Conservation (phyloP, 2,329 filamentous ascomycete genomes). For the Fusarium armeniacum region DNA sequence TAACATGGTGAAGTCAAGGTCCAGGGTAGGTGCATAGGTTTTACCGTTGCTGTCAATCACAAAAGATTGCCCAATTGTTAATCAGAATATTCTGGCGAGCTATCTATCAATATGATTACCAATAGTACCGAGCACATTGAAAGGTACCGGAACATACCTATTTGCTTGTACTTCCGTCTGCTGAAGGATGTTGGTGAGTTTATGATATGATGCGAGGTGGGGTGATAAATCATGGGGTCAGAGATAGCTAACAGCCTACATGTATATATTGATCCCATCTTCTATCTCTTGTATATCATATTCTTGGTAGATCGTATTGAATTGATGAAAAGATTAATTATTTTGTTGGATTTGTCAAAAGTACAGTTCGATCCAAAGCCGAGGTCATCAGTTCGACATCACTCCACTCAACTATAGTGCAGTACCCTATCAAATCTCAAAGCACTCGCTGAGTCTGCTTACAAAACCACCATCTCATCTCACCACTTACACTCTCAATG, state of each 20-base stretch:
- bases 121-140: fast-evolving
- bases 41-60: neutral
- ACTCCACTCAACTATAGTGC: conserved; percentile 20
- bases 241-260: neutral
- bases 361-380: neutral
- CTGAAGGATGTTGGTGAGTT: neutral
- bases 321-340: neutral
- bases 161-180: neutral
- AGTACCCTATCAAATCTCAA: conserved; percentile 16
- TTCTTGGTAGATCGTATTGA: no score
- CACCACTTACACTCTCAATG: conserved; percentile 26
- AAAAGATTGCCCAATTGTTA: neutral
- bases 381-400: neutral
- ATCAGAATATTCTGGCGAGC: neutral
- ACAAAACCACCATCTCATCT: conserved; percentile 14
- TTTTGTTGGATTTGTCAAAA: fast-evolving
- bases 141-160: neutral
- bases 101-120: neutral
- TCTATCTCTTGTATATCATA: no score
- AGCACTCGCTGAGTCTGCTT: conserved; percentile 5
- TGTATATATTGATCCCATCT: neutral
- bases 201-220: neutral
- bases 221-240: neutral
- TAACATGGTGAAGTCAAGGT: neutral
- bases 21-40: neutral